These are phyloP conservation scores for Pseudogymnoascus sp. DNA, from an alignment of 2,329 filamentous ascomycete species.

Conservation along the genomic window DNA sequence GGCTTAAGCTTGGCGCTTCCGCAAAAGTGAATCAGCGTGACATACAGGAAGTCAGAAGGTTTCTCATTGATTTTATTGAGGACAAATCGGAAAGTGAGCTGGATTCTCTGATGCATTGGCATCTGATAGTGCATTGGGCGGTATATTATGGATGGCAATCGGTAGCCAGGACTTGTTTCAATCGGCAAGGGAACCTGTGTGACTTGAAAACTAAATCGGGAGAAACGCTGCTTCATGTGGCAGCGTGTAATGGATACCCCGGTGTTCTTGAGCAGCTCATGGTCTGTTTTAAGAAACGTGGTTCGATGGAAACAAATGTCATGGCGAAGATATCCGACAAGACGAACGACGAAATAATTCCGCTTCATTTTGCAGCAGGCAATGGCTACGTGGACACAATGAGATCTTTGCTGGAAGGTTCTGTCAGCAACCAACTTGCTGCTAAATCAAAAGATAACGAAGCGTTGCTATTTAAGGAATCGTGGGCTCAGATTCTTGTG, in stretches of 20 bases:
- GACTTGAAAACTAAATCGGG: neutral
- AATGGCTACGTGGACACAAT: neutral
- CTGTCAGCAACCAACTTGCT: neutral
- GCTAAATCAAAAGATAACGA: neutral
- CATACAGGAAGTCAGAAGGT: neutral
- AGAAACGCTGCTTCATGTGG: neutral
- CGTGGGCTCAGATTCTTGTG: neutral
- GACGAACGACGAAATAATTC: neutral
- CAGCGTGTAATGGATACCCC: neutral
- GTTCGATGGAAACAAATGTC: neutral
- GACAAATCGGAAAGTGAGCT: neutral
- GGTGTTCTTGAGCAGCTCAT: neutral
- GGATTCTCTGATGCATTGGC: neutral
- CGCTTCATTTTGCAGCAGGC: neutral
- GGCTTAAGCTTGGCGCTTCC: neutral
- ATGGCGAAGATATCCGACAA: neutral
- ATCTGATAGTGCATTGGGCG: neutral
- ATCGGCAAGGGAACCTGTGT: neutral
- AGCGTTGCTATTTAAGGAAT: neutral
- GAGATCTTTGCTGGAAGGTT: neutral
- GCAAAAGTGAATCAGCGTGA: neutral
- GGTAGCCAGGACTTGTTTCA: neutral
- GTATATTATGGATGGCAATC: neutral
- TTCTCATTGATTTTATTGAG: neutral
- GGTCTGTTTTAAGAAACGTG: neutral